Evolutionary conservation across 139 green algal species (phyloP), one percentile per base, ranked within the genome.

Genomic region (Chlamydomonas applanata): DNA sequence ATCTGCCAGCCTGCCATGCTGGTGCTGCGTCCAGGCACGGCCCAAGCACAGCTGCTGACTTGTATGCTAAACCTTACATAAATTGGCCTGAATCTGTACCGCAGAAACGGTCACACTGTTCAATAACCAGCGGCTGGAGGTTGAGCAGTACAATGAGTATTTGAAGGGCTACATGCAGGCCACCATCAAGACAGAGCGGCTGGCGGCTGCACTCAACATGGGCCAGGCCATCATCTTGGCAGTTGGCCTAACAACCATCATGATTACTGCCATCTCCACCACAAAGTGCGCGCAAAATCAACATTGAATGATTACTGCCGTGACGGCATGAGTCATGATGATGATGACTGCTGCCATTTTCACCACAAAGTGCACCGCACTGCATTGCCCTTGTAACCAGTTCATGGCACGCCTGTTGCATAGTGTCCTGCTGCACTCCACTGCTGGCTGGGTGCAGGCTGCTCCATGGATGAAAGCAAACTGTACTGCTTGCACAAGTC

Each of bases 91-190:
- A n/a, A n/a, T n/a, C 4, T 62, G 54, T 29, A 33, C 24, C 13
- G 75, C 70, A 49, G 93, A 98, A 84, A 97, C 94, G 0, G 94
- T 98, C 35, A 88, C 90, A 68, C 90, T 98, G 54, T 97, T 95
- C 80, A 85, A 89, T 83, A 96, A 96, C 83, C 71, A 81, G 66
- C 32, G 74, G 13, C 64, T 89, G 3, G 85, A 91, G 81, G 80
- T 86, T 17, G 14, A 71, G 52, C 72, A 77, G 52, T 83, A 84
- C 75, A 83, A 84, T 33, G 72, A 78, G 61, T 71, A 73, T 24
- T 60, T 87, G 20, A 80, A 83, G 74, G 74, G 35, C 19, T 61
- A 62, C 27, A 30, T 70, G 59, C 3, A 66, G 33, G 71, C 90
- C 0, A 71, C 80, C 60, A 79, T 94, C 13, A 66, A 83, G 2